Evolutionary conservation across 805 yeast genomes (phyloP), one percentile per base, ranked within the genome.

Genomic region (Danielia reshetovae): DNA sequence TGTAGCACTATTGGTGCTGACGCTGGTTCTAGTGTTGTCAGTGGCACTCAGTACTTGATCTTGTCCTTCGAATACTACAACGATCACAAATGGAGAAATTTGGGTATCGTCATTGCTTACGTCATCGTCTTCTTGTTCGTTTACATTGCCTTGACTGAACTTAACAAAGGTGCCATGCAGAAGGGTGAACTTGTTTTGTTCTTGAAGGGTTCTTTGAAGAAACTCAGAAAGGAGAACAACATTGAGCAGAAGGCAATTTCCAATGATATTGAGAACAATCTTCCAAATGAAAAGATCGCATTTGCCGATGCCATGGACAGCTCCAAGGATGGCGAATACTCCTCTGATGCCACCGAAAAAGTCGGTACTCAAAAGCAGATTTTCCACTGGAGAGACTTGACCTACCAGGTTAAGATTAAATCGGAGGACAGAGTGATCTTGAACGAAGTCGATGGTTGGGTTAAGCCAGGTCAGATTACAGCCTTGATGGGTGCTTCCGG

Each of bases 401-500:
- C 63, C 3, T 62, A 62, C 42, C 54, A 58, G 32, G 67, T 65
- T 16, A 55, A 61, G 36, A 57, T 61, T 27, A 62, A 64, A 36
- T 41, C 54, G n/a, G 68, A 60, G 38, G 60, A 60, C 11, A 51
- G 68, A 41, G 50, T 51, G 13, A 55, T 74, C 39, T 58, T 77
- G 51, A 49, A 63, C 42, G 55, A 53, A 27, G 59, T 63, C 24
- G 66, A 59, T 49, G 90, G 90, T 32, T 83, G 79, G 69, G 86
- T 81, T 36, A 79, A 78, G 51, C 90, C 90, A 13, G 90, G 90
- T 49, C 81, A 84, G 38, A 67, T 83, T 58, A 82, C 89, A 27
- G 90, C 90, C 4, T 66, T 83, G 39, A 82, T 83, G 89, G 93
- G 93, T 51, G 84, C 81, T 34, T 83, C 90, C 22, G 93, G 93